Base-by-base conservation (phyloP, 192 early-diverging fungal species). In the Podila epigama region DNA sequence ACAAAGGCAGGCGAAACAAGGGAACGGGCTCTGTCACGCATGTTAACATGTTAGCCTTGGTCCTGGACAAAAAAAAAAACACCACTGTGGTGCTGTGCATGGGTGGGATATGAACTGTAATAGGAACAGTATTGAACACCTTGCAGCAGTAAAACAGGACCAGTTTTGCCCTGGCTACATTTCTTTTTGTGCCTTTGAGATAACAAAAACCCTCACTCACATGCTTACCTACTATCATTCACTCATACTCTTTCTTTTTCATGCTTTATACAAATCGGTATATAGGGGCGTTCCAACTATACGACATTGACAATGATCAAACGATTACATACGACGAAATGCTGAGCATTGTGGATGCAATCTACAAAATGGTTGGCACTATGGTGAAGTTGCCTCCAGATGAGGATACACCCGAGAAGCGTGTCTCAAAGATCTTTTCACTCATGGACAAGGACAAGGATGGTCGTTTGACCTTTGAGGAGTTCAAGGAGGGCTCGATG, bases 311-410 rank as follows among this genome's bases (percentile, higher is more conserved):
- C 69, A 85, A 92, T 60, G 94, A 98, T 77, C 91, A 93, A 20
- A 87, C 84, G 71, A 94, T 98, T 62, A 92, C 92, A 16, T 86
- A 89, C 34, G 91, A 92, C 18, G 96, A 98, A 83, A 95, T 98
- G 96, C 65, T 93, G 36, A 81, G 81, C 60, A 94, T 98, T 53
- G 95, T 96, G n/a, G 92, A 95, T 60, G 93, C 96, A 11, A 96
- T 98, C 58, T 98, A 96, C 81, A 92, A 91, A 60, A 95, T 96
- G 92, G 94, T 98, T 0, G 95, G 94, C 7, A 92, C 87, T 71
- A 95, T 93, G 91, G 91, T 94, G 39, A 93, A 94, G 68, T 81
- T 96, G 62, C 93, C 95, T 36, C 82, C 87, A 37, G 96, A 98
- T 80, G 96, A 98, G 71, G 93, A 94, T 67, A 96, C 94, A 25